Evolutionary conservation across 768 basidiomycete species (phyloP).

Genomic region (Agaricus subrufescens): DNA sequence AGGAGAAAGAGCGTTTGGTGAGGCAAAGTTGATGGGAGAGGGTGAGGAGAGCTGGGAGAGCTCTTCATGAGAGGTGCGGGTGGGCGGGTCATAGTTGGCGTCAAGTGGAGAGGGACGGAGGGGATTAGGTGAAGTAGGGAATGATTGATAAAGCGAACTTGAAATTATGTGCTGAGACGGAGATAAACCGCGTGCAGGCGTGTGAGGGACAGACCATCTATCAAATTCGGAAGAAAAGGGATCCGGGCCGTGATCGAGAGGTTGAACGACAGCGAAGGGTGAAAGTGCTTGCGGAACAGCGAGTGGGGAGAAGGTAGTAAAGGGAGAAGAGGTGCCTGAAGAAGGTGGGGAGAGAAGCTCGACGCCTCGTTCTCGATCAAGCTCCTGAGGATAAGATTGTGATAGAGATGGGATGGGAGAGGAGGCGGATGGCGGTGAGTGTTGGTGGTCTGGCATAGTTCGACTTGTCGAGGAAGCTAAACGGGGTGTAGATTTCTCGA

Average conservation of each 20-base stretch:
- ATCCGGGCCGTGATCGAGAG: background rate
- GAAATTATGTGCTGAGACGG: constrained; percentile 1
- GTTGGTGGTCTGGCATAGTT: background rate
- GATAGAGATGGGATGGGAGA: constrained; percentile 33
- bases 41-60: constrained; percentile 4
- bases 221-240: background rate
- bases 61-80: background rate
- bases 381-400: constrained; percentile 36
- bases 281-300: constrained; percentile 9
- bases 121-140: background rate
- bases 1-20: constrained; percentile 5
- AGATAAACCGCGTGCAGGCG: background rate
- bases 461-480: constrained; percentile 6
- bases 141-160: constrained; percentile 3
- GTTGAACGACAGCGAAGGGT: constrained; percentile 1
- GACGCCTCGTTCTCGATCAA: constrained; percentile 38
- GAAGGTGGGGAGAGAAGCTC: constrained; percentile 38
- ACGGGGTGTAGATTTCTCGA: constrained; percentile 12
- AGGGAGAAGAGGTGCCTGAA: constrained; percentile 10
- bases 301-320: constrained; percentile 11
- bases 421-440: constrained; percentile 13
- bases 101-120: background rate
- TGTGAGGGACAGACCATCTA: background rate
- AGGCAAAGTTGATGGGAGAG: constrained; percentile 9
- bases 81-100: background rate